Percentiles rank a stretch among this genome's conserved stretches.
These are phyloP conservation scores for Erodium moschatum DNA, from an alignment of 441 rosid genomes.

Conservation along the genomic window DNA sequence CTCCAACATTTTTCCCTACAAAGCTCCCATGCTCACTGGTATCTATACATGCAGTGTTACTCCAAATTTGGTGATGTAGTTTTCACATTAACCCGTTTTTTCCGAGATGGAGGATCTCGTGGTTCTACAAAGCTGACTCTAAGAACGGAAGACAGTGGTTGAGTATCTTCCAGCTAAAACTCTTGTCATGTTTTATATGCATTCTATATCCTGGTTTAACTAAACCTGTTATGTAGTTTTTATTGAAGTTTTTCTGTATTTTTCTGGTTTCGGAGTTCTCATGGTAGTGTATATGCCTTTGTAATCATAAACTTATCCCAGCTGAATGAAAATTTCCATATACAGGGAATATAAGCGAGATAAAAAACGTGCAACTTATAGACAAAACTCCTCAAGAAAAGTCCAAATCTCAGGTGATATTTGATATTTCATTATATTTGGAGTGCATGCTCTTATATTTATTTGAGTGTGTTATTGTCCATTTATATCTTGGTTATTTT, in stretches of 20 bases:
- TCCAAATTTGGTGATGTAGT: conserved; percentile 77
- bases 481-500: conserved; percentile 19
- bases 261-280: neutral
- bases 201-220: neutral
- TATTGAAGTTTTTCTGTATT: neutral
- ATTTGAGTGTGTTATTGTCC: neutral
- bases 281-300: neutral
- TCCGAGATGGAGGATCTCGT: conserved; percentile 46
- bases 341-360: conserved; percentile 39
- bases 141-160: conserved; percentile 39
- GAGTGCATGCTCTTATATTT: conserved; percentile 11
- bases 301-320: neutral
- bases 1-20: conserved; percentile 16
- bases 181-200: conserved; percentile 2
- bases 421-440: conserved; percentile 4
- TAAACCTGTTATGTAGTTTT: conserved; percentile 11
- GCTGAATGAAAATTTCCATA: conserved; percentile 19
- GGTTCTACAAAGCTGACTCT: conserved; percentile 31
- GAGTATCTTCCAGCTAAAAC: conserved; percentile 24
- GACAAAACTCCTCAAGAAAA: conserved; percentile 25
- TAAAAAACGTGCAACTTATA: conserved; percentile 23
- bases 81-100: conserved; percentile 73
- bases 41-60: conserved; percentile 52
- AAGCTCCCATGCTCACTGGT: conserved; percentile 20
- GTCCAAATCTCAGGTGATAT: conserved; percentile 24